Conservation (phyloP, 1,284 basidiomycete genomes). For the Ustilago nuda region DNA sequence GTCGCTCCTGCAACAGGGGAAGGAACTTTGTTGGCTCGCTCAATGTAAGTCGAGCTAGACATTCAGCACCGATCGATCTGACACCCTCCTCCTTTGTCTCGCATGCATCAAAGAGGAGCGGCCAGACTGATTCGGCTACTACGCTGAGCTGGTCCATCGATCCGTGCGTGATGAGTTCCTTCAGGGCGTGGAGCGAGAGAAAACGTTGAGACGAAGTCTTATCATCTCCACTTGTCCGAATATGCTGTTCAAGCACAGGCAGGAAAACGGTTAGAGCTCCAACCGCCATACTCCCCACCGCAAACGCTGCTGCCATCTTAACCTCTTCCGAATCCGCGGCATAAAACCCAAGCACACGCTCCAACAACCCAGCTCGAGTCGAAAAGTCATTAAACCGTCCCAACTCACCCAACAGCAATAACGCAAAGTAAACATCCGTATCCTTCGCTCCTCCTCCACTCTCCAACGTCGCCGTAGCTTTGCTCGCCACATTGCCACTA, state of each 20-base stretch:
- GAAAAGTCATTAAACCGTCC: slow-evolving; percentile 58
- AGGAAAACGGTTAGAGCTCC: slow-evolving; percentile 88
- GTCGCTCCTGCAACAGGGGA: slow-evolving; percentile 75
- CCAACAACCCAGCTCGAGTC: slow-evolving; percentile 18
- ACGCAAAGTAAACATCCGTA: slow-evolving; percentile 50
- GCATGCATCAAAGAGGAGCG: slow-evolving; percentile 72
- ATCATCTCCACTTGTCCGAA: slow-evolving; percentile 71
- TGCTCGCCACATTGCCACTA: slow-evolving; percentile 30
- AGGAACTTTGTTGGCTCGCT: slow-evolving; percentile 89
- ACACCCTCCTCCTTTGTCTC: slow-evolving; percentile 81
- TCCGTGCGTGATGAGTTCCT: slow-evolving; percentile 94
- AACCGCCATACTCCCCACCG: slow-evolving; percentile 88
- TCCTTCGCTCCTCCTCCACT: slow-evolving; percentile 37
- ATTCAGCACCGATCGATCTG: slow-evolving; percentile 93
- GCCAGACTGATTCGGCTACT: slow-evolving; percentile 89
- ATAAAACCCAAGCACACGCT: slow-evolving; percentile 53
- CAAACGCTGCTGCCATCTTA: slow-evolving; percentile 59
- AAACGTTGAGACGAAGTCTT: slow-evolving; percentile 69
- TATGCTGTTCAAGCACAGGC: slow-evolving; percentile 83
- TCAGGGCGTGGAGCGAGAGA: slow-evolving; percentile 88
- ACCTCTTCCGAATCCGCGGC: slow-evolving; percentile 55
- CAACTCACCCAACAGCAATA: slow-evolving; percentile 60
- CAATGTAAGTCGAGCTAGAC: slow-evolving; percentile 92
- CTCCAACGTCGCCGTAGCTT: slow-evolving; percentile 31
- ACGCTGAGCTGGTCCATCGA: slow-evolving; percentile 82